Evolutionary conservation across 805 yeast species (phyloP).

Genomic region (Henningerozyma blattae): DNA sequence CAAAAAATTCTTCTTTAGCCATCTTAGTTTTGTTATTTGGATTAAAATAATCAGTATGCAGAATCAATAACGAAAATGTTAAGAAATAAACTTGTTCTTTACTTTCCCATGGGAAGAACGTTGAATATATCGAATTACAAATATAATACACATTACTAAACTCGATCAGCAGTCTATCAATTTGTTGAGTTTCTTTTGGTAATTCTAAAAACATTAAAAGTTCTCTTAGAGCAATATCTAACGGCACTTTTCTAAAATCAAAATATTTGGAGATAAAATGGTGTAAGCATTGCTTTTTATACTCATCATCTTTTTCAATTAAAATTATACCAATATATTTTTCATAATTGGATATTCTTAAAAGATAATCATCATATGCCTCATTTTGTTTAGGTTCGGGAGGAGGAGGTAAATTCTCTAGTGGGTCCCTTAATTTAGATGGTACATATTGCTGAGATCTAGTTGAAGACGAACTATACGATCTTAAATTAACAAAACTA

Average conservation of each 20-base stretch:
- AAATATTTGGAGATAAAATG: conserved; percentile 27
- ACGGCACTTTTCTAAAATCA: conserved; percentile 41
- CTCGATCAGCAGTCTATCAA: conserved; percentile 50
- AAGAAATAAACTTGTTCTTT: conserved; percentile 49
- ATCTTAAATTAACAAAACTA: conserved; percentile 25
- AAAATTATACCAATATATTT: conserved; percentile 23
- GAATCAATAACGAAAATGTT: conserved; percentile 52
- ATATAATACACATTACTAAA: conserved; percentile 42
- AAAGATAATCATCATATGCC: conserved; percentile 18
- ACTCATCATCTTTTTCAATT: conserved; percentile 17
- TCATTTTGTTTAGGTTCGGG: conserved; percentile 22
- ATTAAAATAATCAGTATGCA: conserved; percentile 68
- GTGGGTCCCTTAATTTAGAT: conserved; percentile 3
- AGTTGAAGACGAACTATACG: conserved; percentile 13
- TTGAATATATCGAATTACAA: conserved; percentile 11
- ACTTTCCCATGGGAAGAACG: conserved; percentile 20
- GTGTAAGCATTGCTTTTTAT: conserved; percentile 17
- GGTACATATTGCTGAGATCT: conserved; percentile 4
- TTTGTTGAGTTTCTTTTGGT: conserved; percentile 68
- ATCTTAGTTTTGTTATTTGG: conserved; percentile 55
- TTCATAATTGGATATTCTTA: conserved; percentile 21
- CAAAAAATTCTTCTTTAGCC: conserved; percentile 50
- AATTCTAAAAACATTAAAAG: conserved; percentile 45
- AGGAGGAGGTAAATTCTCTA: conserved; percentile 15
- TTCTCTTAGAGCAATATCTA: conserved; percentile 54